Evolutionary conservation across 352 stramenopile species (phyloP), one percentile per base, ranked within the genome.

Genomic region (Globisporangium cystogenes): DNA sequence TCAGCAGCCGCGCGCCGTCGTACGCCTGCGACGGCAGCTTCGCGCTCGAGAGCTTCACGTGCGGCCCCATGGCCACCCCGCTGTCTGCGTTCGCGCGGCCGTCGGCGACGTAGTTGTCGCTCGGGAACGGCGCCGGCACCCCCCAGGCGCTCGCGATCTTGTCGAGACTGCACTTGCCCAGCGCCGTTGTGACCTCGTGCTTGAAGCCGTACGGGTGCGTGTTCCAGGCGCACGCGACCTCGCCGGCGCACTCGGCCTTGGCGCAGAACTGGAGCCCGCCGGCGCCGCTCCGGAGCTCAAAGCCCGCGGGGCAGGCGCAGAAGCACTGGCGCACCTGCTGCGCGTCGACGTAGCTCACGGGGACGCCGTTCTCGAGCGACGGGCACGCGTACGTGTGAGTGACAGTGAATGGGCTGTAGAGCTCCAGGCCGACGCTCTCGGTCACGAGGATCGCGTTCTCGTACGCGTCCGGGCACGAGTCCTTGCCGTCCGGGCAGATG

Each of bases 371-470:
- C 7, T 63, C 59, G 24, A 87, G 49, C 7, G 37, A 15, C 2
- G 60, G 50, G 44, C 75, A 89, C 16, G 74, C 35, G 15, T 73
- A 48, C 18, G 62, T 65, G 0, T 74, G 67, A 10, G 62, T 67
- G 20, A 77, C 59, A 1, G 60, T 68, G 60, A 86, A 84, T 29
- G 76, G 75, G 24, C 77, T 86, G 67, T 84, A 87, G 64, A 82
- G 65, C 55, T 76, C 80, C 46, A 89, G 26, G 12, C 86, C 69
- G 0, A 69, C 66, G 3, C 37, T 55, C 11, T 80, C 53, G 11
- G 54, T 21, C 10, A 87, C 43, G 16, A 68, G 24, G 50, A 84
- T 61, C 54, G 62, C 73, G 42, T 82, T 72, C 40, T 72, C 53
- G 48, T 69, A 77, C 6, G 46, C 40, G 6, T 48, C 51, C 26